Percentiles rank a stretch among this genome's conserved stretches.
phyloP scores from a whole-genome alignment of 202 grass and related monocot species.

The Hordeum pubiflorum region DNA sequence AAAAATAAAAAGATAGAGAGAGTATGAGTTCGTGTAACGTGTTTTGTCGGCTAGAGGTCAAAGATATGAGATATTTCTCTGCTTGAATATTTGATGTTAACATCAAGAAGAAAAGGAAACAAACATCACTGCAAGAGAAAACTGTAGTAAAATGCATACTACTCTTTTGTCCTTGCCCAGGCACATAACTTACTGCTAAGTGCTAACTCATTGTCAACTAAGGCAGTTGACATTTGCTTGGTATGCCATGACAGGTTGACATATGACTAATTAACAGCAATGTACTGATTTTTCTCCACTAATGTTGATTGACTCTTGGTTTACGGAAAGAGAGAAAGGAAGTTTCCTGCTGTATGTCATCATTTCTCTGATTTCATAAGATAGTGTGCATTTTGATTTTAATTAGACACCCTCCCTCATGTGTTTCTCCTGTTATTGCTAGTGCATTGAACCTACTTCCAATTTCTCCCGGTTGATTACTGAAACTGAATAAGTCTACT shows the following conservation, averaged over 20 bases:
- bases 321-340: constrained; percentile 15
- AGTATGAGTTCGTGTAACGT: not conserved
- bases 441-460: constrained; percentile 28
- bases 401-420: not conserved
- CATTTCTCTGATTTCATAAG: constrained; percentile 1
- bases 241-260: not conserved
- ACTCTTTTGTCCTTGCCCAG: constrained; percentile 24
- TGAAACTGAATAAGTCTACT: constrained; percentile 24
- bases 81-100: not conserved
- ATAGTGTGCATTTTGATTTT: not conserved
- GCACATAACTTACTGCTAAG: constrained; percentile 26
- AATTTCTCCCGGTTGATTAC: constrained; percentile 7
- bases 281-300: constrained; percentile 5
- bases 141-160: not conserved
- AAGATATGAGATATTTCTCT: not conserved
- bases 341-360: constrained; percentile 10
- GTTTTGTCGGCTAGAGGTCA: constrained; percentile 26
- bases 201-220: constrained; percentile 28
- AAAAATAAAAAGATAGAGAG: constrained; percentile 6
- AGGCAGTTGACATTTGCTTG: constrained; percentile 38
- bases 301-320: constrained; percentile 21
- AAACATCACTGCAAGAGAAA: not conserved
- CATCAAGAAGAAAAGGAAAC: constrained; percentile 5
- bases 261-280: not conserved
- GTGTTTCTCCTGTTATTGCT: constrained; percentile 23